Evolutionary conservation across 768 basidiomycete species (phyloP), one percentile per base, ranked within the genome.

Genomic region (Mrakia hoshinonis): DNA sequence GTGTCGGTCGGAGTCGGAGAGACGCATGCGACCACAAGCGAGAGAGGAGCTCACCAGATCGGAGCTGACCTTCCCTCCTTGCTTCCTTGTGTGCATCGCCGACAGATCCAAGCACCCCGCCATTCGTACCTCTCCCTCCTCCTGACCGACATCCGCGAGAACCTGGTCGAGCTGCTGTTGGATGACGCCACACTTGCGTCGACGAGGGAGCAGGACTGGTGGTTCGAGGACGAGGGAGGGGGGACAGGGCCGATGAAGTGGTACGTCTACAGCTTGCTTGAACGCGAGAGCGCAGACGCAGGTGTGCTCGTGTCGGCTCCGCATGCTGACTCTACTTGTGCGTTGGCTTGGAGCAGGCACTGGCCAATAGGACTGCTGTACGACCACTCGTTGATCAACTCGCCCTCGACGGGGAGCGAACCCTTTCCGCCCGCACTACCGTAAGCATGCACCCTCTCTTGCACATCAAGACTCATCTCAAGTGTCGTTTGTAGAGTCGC

Each of bases 301-400:
- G 24, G 24, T 46, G 1, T 22, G 24, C 52, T 48, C n/a, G 46
- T 3, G 54, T 15, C 4, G 5, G 5, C 7, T 11, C 2, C 1
- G 54, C n/a, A 34, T 11, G 54, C 39, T 11, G 3, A 38, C 31
- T 22, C n/a, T n/a, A 15, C 0, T 36, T 55, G 13, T 31, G 10
- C 54, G 4, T 46, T 48, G 6, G 9, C 12, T 3, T 12, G 38
- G 11, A 0, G 4, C 77, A 99, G 96, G 94, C 94, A 99, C 79
- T 98, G 95, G 96, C 88, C 95, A 62, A 86, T 99, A 70, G 96
- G 96, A 39, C 83, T 98, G 51, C 86, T 98, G 73, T 94, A 94
- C 78, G 93, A 91, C 80, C 79, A 76, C 29, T 76, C 75, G 1
- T 38, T 74, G 46, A 76, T 79, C 73, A 73, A 74, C 87, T 90